Base-by-base conservation (phyloP, 306 rosid genomes). In the Prunus mongolica region DNA sequence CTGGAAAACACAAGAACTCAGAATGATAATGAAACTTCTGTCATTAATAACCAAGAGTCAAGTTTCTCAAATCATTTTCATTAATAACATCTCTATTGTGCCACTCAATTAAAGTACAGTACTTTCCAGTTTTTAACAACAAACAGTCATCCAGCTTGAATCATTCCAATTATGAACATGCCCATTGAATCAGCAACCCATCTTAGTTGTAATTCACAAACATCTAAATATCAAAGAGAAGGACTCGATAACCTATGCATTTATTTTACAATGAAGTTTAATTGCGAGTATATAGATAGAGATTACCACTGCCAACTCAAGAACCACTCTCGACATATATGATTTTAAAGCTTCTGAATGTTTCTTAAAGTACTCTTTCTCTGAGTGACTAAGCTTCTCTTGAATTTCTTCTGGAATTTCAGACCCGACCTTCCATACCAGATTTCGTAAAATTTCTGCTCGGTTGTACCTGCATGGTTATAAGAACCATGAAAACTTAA, bases 291-390 rank as follows among this genome's bases (percentile, higher is more conserved):
- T 58, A 73, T 71, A 60, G 52, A 61, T 52, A 81, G 76, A 76
- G 75, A 28, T 85, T 90, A 94, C 98, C 97, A 95, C 97, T 65
- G 91, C 91, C 76, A 92, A 83, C 79, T 90, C 96, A 38, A 95
- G 87, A 30, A 80, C 75, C 76, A 80, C 51, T 72, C 72, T 84
- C 14, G 92, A 82, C 97, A 90, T 90, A 44, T 90, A 92, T 47
- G 83, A 77, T 82, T 78, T 88, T 80, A 95, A 64, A 67, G 93
- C 88, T 13, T 81, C 75, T 76, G 92, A 90, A 80, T 89, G 96
- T 74, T 84, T 89, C 90, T 82, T 89, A 76, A 89, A 89, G 85
- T 92, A 89, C 75, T 84, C 93, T 84, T 84, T 82, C 89, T 95
- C 93, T 12, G 76, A 44, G 74, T 92, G 88, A 83, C 86, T 78